Percentiles rank a stretch among this genome's conserved stretches.
Conservation (phyloP, 495 filamentous ascomycete genomes). For the Apodospora peruviana region DNA sequence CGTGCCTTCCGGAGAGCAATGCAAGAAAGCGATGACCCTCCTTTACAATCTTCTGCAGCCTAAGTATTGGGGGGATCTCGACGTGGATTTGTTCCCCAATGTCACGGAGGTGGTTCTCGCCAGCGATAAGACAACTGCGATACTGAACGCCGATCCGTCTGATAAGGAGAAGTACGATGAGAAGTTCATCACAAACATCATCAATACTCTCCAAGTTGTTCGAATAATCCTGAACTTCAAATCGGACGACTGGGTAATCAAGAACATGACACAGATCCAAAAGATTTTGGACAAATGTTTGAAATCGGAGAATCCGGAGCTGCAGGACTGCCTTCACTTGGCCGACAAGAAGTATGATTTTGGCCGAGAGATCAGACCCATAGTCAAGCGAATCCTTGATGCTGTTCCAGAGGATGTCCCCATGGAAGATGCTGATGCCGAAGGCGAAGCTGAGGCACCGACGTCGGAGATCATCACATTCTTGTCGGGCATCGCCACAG, state of each 20-base stretch:
- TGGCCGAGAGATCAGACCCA: constrained; percentile 55
- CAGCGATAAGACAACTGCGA: constrained; percentile 59
- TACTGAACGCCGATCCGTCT: constrained; percentile 72
- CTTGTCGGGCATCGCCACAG: constrained; percentile 73
- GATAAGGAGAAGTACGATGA: constrained; percentile 85
- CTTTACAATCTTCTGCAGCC: constrained; percentile 84
- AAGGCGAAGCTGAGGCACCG: constrained; percentile 63
- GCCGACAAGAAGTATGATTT: constrained; percentile 61
- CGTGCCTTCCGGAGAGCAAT: constrained; percentile 61
- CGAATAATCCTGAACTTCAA: constrained; percentile 82
- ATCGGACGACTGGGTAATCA: constrained; percentile 80
- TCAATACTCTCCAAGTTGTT: constrained; percentile 89
- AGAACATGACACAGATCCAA: constrained; percentile 69
- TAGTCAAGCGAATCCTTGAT: constrained; percentile 76
- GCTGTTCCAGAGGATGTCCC: constrained; percentile 83
- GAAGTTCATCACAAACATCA: constrained; percentile 70
- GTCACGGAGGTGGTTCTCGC: constrained; percentile 78
- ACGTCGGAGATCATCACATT: constrained; percentile 77
- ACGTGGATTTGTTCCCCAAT: constrained; percentile 85
- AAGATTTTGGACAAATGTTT: constrained; percentile 87
- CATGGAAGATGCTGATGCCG: constrained; percentile 86
- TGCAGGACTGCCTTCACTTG: constrained; percentile 84
- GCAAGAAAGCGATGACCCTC: constrained; percentile 74
- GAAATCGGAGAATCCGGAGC: constrained; percentile 77
- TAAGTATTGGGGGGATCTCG: constrained; percentile 86